Conservation (phyloP, 352 stramenopile species). For the Elongisporangium senticosum region DNA sequence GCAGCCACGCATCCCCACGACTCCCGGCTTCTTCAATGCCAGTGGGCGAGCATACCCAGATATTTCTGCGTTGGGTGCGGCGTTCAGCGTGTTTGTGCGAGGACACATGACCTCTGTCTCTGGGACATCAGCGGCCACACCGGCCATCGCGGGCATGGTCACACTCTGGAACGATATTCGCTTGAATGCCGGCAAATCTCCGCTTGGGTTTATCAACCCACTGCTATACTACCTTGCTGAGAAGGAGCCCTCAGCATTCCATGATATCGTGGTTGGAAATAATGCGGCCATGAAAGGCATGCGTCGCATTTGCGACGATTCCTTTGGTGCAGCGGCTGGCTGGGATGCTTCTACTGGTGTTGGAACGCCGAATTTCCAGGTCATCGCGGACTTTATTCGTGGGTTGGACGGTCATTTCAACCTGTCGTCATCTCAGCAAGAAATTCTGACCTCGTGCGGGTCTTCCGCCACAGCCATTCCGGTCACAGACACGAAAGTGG, state of each 20-base stretch:
- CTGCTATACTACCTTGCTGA: constrained; percentile 78
- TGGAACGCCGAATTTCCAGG: constrained; percentile 77
- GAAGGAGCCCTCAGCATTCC: constrained; percentile 50
- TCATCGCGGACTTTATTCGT: constrained; percentile 52
- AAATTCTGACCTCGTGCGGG: background rate
- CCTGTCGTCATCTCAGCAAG: constrained; percentile 13
- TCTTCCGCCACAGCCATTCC: constrained; percentile 6
- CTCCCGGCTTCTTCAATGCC: constrained; percentile 67
- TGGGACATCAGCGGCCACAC: constrained; percentile 84
- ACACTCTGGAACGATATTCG: constrained; percentile 85
- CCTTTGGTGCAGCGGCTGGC: constrained; percentile 74
- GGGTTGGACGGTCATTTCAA: constrained; percentile 52
- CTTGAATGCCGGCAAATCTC: constrained; percentile 68
- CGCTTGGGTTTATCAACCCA: constrained; percentile 85
- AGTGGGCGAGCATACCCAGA: constrained; percentile 88
- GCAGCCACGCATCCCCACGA: constrained; percentile 35
- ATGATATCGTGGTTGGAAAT: constrained; percentile 84
- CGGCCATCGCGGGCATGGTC: constrained; percentile 81
- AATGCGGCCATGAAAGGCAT: constrained; percentile 59
- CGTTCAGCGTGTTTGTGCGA: constrained; percentile 66
- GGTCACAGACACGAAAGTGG: background rate
- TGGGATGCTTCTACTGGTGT: constrained; percentile 88
- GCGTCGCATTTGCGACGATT: constrained; percentile 49
- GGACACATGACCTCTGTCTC: constrained; percentile 41
- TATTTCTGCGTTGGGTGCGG: constrained; percentile 66